Conservation (phyloP, 495 filamentous ascomycete genomes). For the Penicillium canariense region DNA sequence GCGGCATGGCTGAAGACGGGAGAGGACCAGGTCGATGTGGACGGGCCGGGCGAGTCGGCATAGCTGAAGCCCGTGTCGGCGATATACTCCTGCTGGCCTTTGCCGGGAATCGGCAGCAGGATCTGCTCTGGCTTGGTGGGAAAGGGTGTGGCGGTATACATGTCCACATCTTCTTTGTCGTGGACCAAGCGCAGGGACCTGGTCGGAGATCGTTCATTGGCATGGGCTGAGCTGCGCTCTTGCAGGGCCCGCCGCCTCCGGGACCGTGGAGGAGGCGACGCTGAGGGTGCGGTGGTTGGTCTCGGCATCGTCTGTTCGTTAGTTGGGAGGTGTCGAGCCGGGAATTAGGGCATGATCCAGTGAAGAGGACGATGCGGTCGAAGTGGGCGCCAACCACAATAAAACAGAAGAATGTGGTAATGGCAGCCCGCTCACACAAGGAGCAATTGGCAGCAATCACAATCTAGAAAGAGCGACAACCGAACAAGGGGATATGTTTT, state of each 20-base stretch:
- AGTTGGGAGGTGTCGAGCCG: constrained; percentile 15
- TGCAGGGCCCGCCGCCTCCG: constrained; percentile 47
- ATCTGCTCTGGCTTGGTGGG: constrained; percentile 55
- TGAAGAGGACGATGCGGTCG: constrained; percentile 7
- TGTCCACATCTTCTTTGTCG: constrained; percentile 37
- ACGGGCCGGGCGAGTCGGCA: constrained; percentile 14
- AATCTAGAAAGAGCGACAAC: constrained; percentile 16
- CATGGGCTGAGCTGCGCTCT: constrained; percentile 53
- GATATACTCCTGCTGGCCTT: constrained; percentile 40
- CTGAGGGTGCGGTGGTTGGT: constrained; percentile 28
- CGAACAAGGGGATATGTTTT: constrained; percentile 15
- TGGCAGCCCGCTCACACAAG: background rate
- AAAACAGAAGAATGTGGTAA: background rate
- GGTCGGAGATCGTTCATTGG: constrained; percentile 42
- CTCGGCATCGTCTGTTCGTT: constrained; percentile 27
- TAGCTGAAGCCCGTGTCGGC: constrained; percentile 35
- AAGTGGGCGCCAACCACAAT: constrained; percentile 2
- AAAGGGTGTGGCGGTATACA: constrained; percentile 47
- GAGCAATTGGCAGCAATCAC: background rate
- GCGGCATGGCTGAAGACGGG: constrained; percentile 29
- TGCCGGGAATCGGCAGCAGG: constrained; percentile 45
- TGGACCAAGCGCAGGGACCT: constrained; percentile 37
- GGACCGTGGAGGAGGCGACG: constrained; percentile 40
- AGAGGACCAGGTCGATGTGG: constrained; percentile 27
- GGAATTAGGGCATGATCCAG: constrained; percentile 36